Evolutionary conservation across 2,329 filamentous ascomycete species (phyloP), one percentile per base, ranked within the genome.

Genomic region (Ophiostoma australiae): DNA sequence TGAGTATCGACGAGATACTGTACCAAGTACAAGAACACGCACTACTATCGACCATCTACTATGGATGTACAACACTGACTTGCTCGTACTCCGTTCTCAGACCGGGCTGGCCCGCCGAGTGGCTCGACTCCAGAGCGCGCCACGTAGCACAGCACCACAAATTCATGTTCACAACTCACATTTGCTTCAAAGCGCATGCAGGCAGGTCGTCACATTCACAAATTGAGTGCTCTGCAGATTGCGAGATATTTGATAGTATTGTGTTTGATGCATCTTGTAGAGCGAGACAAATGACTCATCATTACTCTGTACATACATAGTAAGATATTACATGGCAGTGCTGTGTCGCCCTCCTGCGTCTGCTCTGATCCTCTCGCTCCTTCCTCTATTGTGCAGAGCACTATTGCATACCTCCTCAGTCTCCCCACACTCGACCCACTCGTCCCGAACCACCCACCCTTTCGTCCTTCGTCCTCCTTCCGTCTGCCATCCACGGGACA

Each of bases 71-170:
- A 31, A 31, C 27, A 31, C 27, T 31, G 27, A 31, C 1, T 1
- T 3, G 27, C 27, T 31, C 27, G 27, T 13, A 13, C 39, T 15
- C 39, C 39, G 39, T 52, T 15, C 8, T 4, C 52, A 27, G 27
- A 52, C 41, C 37, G 67, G 37, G n/a, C 67, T n/a, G 11, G 69
- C 39, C 68, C 33, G 67, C 31, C 35, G 66, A 41, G 39, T 27
- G n/a, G 37, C 66, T 44, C 66, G 73, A 72, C 70, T 67, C 58
- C 63, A 44, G 23, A 66, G 69, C 70, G 61, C 72, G 73, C 73
- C 73, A 74, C 73, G 73, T 74, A 74, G 72, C 73, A 71, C 69
- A 72, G 68, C 65, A 70, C 70, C 55, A 31, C 58, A 33, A 33
- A 48, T 48, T 48, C 17, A 13, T 39, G 37, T 39, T 41, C 20